Percentiles rank a stretch among this genome's conserved stretches.
phyloP scores from a whole-genome alignment of 805 yeast species.

The Wickerhamiella parazyma region DNA sequence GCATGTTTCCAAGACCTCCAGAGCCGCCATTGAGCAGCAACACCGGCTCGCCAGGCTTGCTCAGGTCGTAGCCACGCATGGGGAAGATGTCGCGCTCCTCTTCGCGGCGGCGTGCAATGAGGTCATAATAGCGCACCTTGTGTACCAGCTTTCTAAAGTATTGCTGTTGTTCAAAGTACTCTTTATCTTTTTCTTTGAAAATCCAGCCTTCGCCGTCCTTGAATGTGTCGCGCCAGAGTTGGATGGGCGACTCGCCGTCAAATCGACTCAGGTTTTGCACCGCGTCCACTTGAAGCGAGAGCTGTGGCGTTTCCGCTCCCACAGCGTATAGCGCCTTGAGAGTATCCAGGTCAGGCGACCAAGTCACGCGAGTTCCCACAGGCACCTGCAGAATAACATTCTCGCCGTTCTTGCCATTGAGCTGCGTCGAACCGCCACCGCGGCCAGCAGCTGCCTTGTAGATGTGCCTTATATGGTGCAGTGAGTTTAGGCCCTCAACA shows the following conservation, averaged over 20 bases:
- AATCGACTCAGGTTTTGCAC: constrained; percentile 16
- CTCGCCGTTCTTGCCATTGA: constrained; percentile 76
- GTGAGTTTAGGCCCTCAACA: constrained; percentile 51
- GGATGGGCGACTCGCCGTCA: constrained; percentile 25
- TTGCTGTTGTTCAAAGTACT: constrained; percentile 48
- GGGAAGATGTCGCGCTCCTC: constrained; percentile 58
- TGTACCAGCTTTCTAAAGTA: constrained; percentile 54
- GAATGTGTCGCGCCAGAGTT: constrained; percentile 49
- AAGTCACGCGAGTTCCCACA: constrained; percentile 72
- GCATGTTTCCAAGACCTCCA: constrained; percentile 96
- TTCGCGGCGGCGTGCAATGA: constrained; percentile 44
- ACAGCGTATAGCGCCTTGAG: constrained; percentile 15
- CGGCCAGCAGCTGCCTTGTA: constrained; percentile 64
- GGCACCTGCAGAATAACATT: constrained; percentile 79
- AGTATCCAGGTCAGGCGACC: constrained; percentile 30
- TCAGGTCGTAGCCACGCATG: constrained; percentile 59
- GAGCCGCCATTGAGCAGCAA: constrained; percentile 69
- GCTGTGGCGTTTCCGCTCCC: constrained; percentile 15
- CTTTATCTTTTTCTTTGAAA: constrained; percentile 65
- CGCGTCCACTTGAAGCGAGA: constrained; percentile 11
- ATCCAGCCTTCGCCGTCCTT: constrained; percentile 77
- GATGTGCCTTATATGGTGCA: constrained; percentile 52
- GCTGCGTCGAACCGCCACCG: constrained; percentile 58
- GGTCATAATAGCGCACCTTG: constrained; percentile 53
- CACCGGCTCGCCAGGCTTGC: constrained; percentile 50